These are phyloP conservation scores for Talaromyces pinophilus DNA, from an alignment of 2,329 filamentous ascomycete genomes.

Conservation along the genomic window DNA sequence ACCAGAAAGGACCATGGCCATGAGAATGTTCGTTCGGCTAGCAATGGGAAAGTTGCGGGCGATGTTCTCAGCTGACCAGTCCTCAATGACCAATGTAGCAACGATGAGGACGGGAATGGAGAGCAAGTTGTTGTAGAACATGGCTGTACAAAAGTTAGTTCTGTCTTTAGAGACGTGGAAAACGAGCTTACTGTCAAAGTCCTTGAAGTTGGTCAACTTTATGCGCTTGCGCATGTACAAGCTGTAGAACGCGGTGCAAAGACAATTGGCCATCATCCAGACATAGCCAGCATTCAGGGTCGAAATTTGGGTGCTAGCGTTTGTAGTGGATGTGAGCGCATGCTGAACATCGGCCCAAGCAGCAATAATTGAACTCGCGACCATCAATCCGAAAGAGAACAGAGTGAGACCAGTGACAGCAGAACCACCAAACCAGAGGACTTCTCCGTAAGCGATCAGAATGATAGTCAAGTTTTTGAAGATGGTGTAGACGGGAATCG, in stretches of 20 bases:
- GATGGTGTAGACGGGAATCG: slow-evolving; percentile 97
- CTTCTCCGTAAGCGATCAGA: slow-evolving; percentile 96
- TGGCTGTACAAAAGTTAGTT: slow-evolving; percentile 60
- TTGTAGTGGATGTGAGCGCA: slow-evolving; percentile 67
- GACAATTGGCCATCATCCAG: slow-evolving; percentile 97
- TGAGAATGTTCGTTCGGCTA: slow-evolving; percentile 73
- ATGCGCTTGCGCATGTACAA: slow-evolving; percentile 97
- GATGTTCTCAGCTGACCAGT: slow-evolving; percentile 88
- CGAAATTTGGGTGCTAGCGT: slow-evolving; percentile 74
- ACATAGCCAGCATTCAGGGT: slow-evolving; percentile 93
- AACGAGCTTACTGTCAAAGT: slow-evolving; percentile 85
- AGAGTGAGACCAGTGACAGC: slow-evolving; percentile 78
- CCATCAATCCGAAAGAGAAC: slow-evolving; percentile 95
- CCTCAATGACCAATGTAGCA: slow-evolving; percentile 79
- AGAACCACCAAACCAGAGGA: slow-evolving; percentile 94
- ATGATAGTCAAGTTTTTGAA: slow-evolving; percentile 99
- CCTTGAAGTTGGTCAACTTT: slow-evolving; percentile 99
- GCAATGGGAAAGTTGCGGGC: slow-evolving; percentile 83
- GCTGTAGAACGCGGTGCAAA: slow-evolving; percentile 88
- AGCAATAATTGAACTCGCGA: slow-evolving; percentile 88
- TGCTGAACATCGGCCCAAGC: slow-evolving; percentile 97
- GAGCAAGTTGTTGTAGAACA: slow-evolving; percentile 99
- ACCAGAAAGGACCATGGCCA: slow-evolving; percentile 92
- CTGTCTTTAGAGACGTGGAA: too few relatives aligned
- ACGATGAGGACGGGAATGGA: slow-evolving; percentile 88